Evolutionary conservation across 345 rosid genomes (phyloP), one percentile per base, ranked within the genome.

Genomic region (Melaleuca alternifolia): DNA sequence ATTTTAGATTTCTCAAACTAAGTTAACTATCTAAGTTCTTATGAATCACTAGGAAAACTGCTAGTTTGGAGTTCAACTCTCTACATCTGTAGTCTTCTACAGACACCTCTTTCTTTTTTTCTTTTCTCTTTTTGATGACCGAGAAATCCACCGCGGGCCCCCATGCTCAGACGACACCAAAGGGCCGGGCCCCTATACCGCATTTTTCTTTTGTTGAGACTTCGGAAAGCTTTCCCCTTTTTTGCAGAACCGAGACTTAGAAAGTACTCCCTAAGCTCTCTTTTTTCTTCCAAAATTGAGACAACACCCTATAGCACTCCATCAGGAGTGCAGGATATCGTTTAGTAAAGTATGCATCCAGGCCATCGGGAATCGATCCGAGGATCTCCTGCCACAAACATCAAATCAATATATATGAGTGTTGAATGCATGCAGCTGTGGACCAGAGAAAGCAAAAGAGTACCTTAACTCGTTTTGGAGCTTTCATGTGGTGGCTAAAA

Each of bases 341-440:
- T 84, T 88, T 79, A 3, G 94, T 87, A 83, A 96, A 97, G 92
- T 97, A 97, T 28, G 86, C 87, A 52, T 97, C 94, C 46, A 90
- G 96, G 14, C 99, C 99, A 89, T 94, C 97, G 51, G 98, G 98
- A 85, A 96, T 92, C 41, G 94, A 85, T 88, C 98, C 99, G 1
- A 96, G 91, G 50, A 97, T 95, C 85, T 95, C 94, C 98, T 97
- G 92, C 84, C 83, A 84, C 21, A 87, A 53, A n/a, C 84, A 61
- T 51, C 62, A 61, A 77, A 57, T 54, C 10, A n/a, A 50, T 20
- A 20, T 15, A 37, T 37, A 79, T 79, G 33, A 44, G 83, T 46
- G 33, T 13, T 21, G 33, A 10, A 46, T 7, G 48, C 23, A 79
- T 79, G 21, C 33, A 28, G 83, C 50, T 71, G 13, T 4, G 41